Conservation (phyloP, 108 stramenopile species). For the Pseudonitzschia multiseries region DNA sequence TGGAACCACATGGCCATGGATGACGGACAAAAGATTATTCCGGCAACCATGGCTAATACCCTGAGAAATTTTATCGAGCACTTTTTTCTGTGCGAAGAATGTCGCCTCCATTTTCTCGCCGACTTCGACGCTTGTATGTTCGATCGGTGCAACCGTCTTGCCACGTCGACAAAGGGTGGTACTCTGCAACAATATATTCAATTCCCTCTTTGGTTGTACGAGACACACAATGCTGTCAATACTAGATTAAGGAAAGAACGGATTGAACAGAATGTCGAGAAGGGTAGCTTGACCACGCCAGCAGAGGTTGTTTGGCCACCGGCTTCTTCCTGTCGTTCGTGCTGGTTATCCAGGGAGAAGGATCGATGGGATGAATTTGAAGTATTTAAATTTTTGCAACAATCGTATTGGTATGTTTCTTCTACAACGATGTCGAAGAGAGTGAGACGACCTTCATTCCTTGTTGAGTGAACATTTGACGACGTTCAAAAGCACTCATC, state of each 20-base stretch:
- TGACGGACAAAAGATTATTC: slow-evolving; percentile 37
- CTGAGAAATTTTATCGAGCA: slow-evolving; percentile 44
- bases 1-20: slow-evolving; percentile 58
- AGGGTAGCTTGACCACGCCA: slow-evolving; percentile 20
- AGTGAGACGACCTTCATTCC: not conserved
- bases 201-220: slow-evolving; percentile 47
- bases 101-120: slow-evolving; percentile 27
- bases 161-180: not conserved
- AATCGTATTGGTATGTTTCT: slow-evolving; percentile 33
- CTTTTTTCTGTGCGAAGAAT: slow-evolving; percentile 49
- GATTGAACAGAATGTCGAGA: slow-evolving; percentile 22
- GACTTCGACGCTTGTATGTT: slow-evolving; percentile 35
- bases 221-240: slow-evolving; percentile 50
- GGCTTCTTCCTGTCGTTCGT: slow-evolving; percentile 38
- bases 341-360: slow-evolving; percentile 43
- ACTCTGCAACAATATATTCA: slow-evolving; percentile 39
- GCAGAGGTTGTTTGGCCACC: slow-evolving; percentile 52
- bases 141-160: slow-evolving; percentile 42
- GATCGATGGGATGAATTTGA: slow-evolving; percentile 49
- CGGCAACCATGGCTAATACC: slow-evolving; percentile 47
- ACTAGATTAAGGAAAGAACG: slow-evolving; percentile 31
- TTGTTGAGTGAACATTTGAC: not conserved
- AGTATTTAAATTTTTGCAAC: slow-evolving; percentile 28
- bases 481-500: not conserved
- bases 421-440: not conserved